These are phyloP conservation scores for Bondarzewia mesenterica DNA, from an alignment of 1,284 basidiomycete genomes.

Conservation along the genomic window DNA sequence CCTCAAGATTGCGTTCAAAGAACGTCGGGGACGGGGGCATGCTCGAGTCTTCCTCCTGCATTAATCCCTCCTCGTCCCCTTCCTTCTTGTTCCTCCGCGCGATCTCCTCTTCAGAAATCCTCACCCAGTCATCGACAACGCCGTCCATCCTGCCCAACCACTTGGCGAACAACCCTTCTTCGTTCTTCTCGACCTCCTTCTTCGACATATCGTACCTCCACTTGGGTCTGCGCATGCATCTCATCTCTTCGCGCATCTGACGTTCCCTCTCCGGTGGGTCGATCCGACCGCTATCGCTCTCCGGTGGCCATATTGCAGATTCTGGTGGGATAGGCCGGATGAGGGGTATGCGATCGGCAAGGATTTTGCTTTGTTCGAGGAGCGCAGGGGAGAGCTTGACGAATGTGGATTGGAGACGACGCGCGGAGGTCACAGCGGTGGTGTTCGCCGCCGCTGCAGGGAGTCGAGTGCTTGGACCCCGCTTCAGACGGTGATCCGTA, in stretches of 20 bases:
- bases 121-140: constrained; percentile 1
- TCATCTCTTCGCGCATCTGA: constrained; percentile 23
- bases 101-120: constrained; percentile 3
- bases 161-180: constrained; percentile 79
- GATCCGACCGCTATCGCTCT: constrained; percentile 1
- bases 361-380: constrained; percentile 50
- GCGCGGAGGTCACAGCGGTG: constrained; percentile 26
- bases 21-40: constrained; percentile 66
- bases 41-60: constrained; percentile 1
- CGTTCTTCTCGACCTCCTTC: constrained; percentile 80
- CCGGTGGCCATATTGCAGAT: constrained; percentile 29
- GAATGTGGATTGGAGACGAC: constrained; percentile 67
- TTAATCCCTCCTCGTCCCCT: constrained; percentile 2
- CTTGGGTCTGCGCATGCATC: constrained; percentile 54
- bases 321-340: constrained; percentile 49
- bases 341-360: constrained; percentile 52
- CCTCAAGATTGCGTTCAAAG: constrained; percentile 86
- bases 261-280: constrained; percentile 37
- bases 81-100: not conserved
- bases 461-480: constrained; percentile 23
- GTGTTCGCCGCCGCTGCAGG: constrained; percentile 14
- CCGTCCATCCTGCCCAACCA: constrained; percentile 55
- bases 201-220: constrained; percentile 53
- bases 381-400: constrained; percentile 56
- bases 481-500: not conserved